phyloP scores from a whole-genome alignment of 306 rosid genomes.

The Sphenostylis stenocarpa region DNA sequence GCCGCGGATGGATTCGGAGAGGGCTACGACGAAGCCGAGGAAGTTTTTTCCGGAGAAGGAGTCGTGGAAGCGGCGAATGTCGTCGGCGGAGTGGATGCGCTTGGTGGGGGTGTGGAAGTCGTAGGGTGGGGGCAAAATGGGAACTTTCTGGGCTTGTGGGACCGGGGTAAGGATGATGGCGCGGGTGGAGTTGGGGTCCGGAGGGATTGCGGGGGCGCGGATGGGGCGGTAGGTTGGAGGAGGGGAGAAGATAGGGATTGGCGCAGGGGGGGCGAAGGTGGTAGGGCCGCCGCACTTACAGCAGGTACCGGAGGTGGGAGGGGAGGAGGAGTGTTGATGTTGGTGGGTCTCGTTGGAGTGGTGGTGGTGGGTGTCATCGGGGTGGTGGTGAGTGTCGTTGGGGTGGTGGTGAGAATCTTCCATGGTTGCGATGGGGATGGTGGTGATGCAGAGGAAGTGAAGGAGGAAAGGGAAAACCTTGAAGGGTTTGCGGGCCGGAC shows the following conservation, averaged over 20 bases:
- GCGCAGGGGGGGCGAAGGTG: constrained; percentile 50
- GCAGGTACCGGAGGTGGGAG: constrained; percentile 55
- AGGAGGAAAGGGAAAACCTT: neutral
- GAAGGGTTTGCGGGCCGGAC: neutral
- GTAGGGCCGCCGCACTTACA: constrained; percentile 83
- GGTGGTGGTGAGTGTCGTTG: neutral
- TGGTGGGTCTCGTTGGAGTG: constrained; percentile 25
- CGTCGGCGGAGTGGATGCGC: constrained; percentile 70
- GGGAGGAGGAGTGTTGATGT: constrained; percentile 15
- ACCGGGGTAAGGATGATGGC: constrained; percentile 87
- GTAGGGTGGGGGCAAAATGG: constrained; percentile 49
- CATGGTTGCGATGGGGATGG: neutral
- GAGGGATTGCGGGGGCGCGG: constrained; percentile 87
- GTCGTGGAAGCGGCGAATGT: constrained; percentile 62
- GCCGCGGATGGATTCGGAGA: constrained; percentile 74
- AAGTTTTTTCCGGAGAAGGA: constrained; percentile 69
- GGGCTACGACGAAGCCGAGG: constrained; percentile 82
- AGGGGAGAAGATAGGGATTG: constrained; percentile 57
- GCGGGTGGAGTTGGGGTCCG: constrained; percentile 55
- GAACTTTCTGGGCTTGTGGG: constrained; percentile 73
- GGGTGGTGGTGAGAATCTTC: neutral
- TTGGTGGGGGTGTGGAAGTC: constrained; percentile 64
- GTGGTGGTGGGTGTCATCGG: constrained; percentile 15
- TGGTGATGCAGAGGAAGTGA: neutral
- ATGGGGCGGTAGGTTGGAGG: constrained; percentile 88